Evolutionary conservation across 2,329 filamentous ascomycete species (phyloP).

Genomic region (Grosmannia serpens): DNA sequence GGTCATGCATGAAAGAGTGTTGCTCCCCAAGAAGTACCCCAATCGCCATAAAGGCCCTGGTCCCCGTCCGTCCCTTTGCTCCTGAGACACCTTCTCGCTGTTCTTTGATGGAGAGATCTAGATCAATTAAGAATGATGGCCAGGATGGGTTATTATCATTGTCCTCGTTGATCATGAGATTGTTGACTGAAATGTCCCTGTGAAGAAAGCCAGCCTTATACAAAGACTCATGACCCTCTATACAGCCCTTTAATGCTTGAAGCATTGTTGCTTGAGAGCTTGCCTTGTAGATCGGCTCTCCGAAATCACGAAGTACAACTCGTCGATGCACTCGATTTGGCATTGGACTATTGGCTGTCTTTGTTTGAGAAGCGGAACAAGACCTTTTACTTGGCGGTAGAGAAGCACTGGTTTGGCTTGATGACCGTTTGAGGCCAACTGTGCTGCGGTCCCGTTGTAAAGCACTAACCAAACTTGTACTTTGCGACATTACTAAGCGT

Average conservation of each 20-base stretch:
- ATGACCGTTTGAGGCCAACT: too few species aligned
- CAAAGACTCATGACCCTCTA: background rate
- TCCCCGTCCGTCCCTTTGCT: conserved; percentile 26
- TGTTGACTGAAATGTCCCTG: conserved; percentile 31
- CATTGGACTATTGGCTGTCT: background rate
- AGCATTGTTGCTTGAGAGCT: conserved; percentile 17
- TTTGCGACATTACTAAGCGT: too few species aligned
- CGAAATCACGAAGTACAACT: conserved; percentile 19
- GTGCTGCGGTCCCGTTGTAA: too few species aligned
- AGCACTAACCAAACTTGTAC: too few species aligned
- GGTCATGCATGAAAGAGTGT: conserved; percentile 26
- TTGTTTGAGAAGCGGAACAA: background rate
- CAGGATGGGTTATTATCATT: conserved; percentile 22
- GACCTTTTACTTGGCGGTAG: too few species aligned
- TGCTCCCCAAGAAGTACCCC: conserved; percentile 26
- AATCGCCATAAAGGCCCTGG: conserved; percentile 34
- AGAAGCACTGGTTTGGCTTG: too few species aligned
- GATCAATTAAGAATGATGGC: conserved; percentile 29
- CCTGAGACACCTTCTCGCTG: conserved; percentile 10
- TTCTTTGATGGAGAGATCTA: conserved; percentile 25
- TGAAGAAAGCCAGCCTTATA: conserved; percentile 24
- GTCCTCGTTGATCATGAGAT: conserved; percentile 35
- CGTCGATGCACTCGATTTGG: background rate
- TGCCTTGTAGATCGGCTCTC: conserved; percentile 28
- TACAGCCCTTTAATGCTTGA: background rate